Percentiles rank a stretch among this genome's conserved stretches.
phyloP scores from a whole-genome alignment of 1,139 yeast genomes.

The Magnusiomyces suaveolens region DNA sequence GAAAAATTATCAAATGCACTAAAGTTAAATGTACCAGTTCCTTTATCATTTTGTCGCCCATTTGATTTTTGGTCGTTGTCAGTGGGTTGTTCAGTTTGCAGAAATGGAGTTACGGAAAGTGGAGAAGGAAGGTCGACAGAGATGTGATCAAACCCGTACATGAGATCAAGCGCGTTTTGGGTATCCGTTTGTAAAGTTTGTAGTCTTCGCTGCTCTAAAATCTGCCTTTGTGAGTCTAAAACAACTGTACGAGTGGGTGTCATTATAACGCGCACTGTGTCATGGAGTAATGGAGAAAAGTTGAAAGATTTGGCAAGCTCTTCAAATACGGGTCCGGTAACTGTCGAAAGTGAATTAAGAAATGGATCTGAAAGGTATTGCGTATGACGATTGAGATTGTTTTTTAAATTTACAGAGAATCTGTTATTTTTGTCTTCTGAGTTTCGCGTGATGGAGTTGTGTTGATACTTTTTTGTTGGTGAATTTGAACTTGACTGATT shows the following conservation, averaged over 20 bases:
- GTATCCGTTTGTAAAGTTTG: background rate
- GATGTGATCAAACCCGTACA: background rate
- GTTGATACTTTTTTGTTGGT: background rate
- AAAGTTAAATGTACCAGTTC: background rate
- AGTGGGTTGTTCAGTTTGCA: too few species aligned
- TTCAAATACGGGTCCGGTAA: background rate
- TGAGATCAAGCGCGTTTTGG: background rate
- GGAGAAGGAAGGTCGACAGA: slow-evolving; percentile 1
- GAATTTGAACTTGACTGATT: too few species aligned
- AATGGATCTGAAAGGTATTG: background rate
- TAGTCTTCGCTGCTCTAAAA: background rate
- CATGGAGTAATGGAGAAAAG: background rate
- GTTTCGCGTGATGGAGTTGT: too few species aligned
- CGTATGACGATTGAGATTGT: background rate
- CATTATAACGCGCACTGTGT: background rate
- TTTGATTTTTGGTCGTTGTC: too few species aligned
- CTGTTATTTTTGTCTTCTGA: background rate
- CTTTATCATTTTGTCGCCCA: background rate
- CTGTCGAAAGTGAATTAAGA: background rate
- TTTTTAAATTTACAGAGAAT: background rate
- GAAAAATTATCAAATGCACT: background rate
- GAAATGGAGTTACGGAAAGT: background rate
- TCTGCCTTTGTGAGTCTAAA: background rate
- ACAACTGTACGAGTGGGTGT: background rate
- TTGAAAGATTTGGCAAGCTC: background rate